Base-by-base conservation (phyloP, 345 rosid genomes). In the Rhizophora mangle region DNA sequence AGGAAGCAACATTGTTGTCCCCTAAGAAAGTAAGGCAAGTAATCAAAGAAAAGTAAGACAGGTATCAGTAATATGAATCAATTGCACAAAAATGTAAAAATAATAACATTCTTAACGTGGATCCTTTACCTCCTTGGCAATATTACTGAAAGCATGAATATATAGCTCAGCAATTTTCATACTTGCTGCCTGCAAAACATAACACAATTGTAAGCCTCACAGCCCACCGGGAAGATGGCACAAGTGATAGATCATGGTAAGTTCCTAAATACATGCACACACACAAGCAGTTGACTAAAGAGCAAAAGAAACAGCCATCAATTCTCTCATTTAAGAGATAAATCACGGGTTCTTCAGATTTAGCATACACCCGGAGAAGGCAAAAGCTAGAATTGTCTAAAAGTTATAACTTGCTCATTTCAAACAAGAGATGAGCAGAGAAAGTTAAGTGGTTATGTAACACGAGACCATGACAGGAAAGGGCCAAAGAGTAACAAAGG, bases 1-100 rank as follows among this genome's bases (percentile, higher is more conserved):
- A 1, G 97, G 99, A 82, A 96, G 96, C 83, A 92, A 72, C 85
- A 96, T 73, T 46, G 99, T 96, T 69, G 96, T 96, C 59, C 96
- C 86, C 99, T 92, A 67, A 31, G 19, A 55, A 60, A 70, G 51
- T 3, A 37, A 26, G 59, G 7, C 36, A 63, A 27, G 19, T 16
- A 57, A 63, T 61, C 24, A 54, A 24, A 34, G 18, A 34, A 51
- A 4, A 19, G 13, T 54, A 69, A 34, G 60, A 59, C 55, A 60
- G 20, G 7, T n/a, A 67, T 65, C 32, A 62, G 51, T 2, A 49
- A 29, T 31, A 39, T 24, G 43, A 36, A 53, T 10, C n/a, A 54
- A 56, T 26, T 20, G 32, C 59, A n/a, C 9, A 62, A 52, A 24
- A 49, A 39, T 64, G 4, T 27, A 57, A 64, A 57, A 64, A 52